Percentiles rank a stretch among this genome's conserved stretches.
phyloP scores from a whole-genome alignment of 805 yeast species.

The Candida morakotiae region DNA sequence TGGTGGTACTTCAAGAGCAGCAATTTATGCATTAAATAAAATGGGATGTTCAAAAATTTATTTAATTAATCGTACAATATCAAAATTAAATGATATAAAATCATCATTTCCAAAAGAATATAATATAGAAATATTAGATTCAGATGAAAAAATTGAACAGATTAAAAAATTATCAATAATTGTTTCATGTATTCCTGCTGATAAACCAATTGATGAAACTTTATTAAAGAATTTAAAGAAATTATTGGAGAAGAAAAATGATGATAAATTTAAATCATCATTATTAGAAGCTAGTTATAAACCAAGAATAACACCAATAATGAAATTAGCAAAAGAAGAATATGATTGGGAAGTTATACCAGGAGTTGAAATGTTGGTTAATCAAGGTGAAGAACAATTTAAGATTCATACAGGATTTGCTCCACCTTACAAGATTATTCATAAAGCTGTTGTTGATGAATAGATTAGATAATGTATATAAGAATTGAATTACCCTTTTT shows the following conservation, averaged over 20 bases:
- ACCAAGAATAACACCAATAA: constrained; percentile 81
- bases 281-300: constrained; percentile 93
- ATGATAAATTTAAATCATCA: constrained; percentile 44
- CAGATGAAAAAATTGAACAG: constrained; percentile 41
- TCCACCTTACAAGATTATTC: constrained; percentile 62
- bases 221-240: constrained; percentile 47
- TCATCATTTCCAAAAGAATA: constrained; percentile 55
- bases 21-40: constrained; percentile 75
- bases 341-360: constrained; percentile 78
- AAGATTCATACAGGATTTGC: constrained; percentile 63
- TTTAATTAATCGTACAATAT: constrained; percentile 73
- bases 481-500: too few relatives aligned
- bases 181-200: constrained; percentile 84
- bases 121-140: constrained; percentile 55
- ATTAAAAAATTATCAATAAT: constrained; percentile 52
- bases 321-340: constrained; percentile 65
- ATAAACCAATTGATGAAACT: constrained; percentile 56
- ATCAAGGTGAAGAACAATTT: constrained; percentile 91
- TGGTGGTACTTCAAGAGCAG: constrained; percentile 97
- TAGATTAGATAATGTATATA: not conserved
- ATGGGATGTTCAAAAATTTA: constrained; percentile 77
- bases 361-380: constrained; percentile 88
- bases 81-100: constrained; percentile 59
- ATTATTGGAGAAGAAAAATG: constrained; percentile 35
- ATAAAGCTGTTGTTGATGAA: constrained; percentile 49